Conservation (phyloP, 139 green algal species). For the Chlamydomonas schloesseri region DNA sequence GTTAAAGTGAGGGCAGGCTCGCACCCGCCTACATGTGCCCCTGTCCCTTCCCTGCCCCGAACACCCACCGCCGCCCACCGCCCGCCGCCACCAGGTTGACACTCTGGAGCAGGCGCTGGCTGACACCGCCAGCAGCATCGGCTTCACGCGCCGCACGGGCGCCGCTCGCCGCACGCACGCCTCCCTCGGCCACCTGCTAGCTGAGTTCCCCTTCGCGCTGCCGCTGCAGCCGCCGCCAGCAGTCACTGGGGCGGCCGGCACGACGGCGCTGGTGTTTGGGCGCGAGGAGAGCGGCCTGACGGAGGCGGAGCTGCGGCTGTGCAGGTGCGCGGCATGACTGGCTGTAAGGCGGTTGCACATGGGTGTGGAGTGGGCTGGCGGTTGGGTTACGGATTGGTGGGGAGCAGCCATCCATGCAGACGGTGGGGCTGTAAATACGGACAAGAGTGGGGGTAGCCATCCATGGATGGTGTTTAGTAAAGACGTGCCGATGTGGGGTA, state of each 20-base stretch:
- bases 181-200: conserved; percentile 52
- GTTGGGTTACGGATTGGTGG: too few relatives aligned
- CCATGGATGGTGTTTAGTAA: too few relatives aligned
- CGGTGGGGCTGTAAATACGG: too few relatives aligned
- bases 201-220: conserved; percentile 40
- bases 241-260: not conserved
- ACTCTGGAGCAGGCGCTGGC: conserved; percentile 48
- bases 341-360: too few relatives aligned
- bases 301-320: conserved; percentile 74
- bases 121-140: conserved; percentile 61
- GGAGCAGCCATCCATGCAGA: too few relatives aligned
- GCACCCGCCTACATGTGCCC: too few relatives aligned
- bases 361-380: too few relatives aligned
- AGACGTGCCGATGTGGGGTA: too few relatives aligned
- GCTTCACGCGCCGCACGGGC: conserved; percentile 67
- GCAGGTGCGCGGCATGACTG: conserved; percentile 53
- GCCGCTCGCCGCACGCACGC: conserved; percentile 55
- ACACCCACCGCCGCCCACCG: too few relatives aligned
- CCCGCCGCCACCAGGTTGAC: not conserved
- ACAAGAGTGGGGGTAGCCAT: too few relatives aligned
- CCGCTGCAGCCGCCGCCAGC: not conserved
- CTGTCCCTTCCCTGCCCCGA: too few relatives aligned
- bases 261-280: conserved; percentile 81
- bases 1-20: too few relatives aligned
- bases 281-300: conserved; percentile 80